Evolutionary conservation across 2,329 filamentous ascomycete genomes (phyloP), one percentile per base, ranked within the genome.

Genomic region (Penicillium occitanis): DNA sequence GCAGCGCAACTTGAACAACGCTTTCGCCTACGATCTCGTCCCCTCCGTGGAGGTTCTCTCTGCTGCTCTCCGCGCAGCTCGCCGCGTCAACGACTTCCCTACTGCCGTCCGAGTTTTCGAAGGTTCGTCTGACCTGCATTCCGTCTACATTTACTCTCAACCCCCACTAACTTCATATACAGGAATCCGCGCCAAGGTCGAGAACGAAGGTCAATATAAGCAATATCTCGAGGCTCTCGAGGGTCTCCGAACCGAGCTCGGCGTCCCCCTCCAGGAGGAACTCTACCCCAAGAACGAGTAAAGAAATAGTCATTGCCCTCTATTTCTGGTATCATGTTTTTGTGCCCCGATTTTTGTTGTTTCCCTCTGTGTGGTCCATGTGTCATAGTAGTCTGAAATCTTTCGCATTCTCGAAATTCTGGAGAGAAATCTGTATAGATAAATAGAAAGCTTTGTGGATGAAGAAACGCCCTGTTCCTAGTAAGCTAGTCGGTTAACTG

Each of bases 151-250:
- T 17, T 25, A 42, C 42, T 25, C 25, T 25, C 25, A 25, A 25
- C 25, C 25, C 25, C 42, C 42, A 68, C 58, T 63, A 37, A 33
- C 50, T 53, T 22, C 64, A 14, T 14, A 22, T 10, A 76, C 75
- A 97, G 93, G 94, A 77, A 91, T 99, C 87, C 97, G 97, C 86
- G 92, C 93, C 83, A 99, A 99, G 89, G 95, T 98, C 74, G 95
- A 99, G 88, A 99, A 96, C 88, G 90, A 92, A 83, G 88, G 88
- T 77, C 95, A 99, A 85, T 99, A 99, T 85, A 87, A 97, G 97
- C 85, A 97, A 96, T 82, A 82, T 83, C 89, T 99, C 69, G 86
- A 91, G 77, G 92, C 97, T 85, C 92, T 99, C 73, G 92, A 96
- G 86, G 86, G 90, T 71, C 86, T 98, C 76, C 90, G 93, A 76